Conservation (phyloP, 164 flowering plant genomes). For the Magnolia changhungtana region DNA sequence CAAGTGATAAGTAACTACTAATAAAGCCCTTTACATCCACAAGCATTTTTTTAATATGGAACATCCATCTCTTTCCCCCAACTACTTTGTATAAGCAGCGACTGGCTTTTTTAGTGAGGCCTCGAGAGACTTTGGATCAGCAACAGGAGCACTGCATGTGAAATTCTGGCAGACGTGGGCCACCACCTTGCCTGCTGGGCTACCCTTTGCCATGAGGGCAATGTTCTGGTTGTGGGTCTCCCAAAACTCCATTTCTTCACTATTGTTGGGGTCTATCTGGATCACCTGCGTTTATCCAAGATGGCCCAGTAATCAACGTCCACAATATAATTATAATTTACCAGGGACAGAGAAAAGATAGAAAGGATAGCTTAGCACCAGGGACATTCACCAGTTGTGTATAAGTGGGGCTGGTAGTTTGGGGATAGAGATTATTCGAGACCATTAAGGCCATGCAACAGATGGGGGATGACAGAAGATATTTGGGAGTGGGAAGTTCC, state of each 20-base stretch:
- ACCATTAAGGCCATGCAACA: too few species aligned
- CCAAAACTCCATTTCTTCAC: conserved; percentile 77
- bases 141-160: conserved; percentile 70
- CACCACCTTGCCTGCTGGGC: conserved; percentile 40
- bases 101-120: conserved; percentile 31
- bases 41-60: neutral
- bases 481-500: too few species aligned
- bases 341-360: neutral
- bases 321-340: neutral
- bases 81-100: neutral
- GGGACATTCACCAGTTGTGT: too few species aligned
- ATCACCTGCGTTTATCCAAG: conserved; percentile 52
- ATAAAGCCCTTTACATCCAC: too few species aligned
- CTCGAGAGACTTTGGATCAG: conserved; percentile 43
- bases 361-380: neutral
- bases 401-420: too few species aligned
- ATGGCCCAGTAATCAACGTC: neutral
- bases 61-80: neutral
- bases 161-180: conserved; percentile 86
- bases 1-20: too few species aligned
- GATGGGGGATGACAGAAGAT: too few species aligned
- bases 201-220: conserved; percentile 57
- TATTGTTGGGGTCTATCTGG: conserved; percentile 60
- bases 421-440: too few species aligned
- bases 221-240: conserved; percentile 51